phyloP scores from a whole-genome alignment of 1,284 basidiomycete genomes.

The Malassezia arunalokei region DNA sequence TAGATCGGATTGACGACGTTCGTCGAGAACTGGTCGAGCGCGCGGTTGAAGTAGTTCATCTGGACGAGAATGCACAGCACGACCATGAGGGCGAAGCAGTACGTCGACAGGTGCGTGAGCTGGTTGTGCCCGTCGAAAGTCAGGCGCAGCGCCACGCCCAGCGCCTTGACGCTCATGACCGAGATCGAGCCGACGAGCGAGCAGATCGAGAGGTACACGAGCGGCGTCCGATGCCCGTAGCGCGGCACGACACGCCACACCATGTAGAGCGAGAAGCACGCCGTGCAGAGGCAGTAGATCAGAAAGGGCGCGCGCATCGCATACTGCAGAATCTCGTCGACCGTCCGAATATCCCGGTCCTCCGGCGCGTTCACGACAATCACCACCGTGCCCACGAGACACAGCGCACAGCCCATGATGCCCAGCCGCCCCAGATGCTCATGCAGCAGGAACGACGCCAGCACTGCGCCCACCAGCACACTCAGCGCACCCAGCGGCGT shows the following conservation, averaged over 20 bases:
- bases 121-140: constrained; percentile 91
- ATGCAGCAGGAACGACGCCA: constrained; percentile 81
- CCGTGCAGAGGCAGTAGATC: constrained; percentile 80
- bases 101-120: constrained; percentile 84
- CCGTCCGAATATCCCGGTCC: constrained; percentile 83
- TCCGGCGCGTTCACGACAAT: constrained; percentile 94
- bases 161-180: constrained; percentile 90
- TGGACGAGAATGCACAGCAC: constrained; percentile 79
- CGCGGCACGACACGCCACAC: constrained; percentile 75
- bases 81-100: constrained; percentile 77
- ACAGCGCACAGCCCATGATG: constrained; percentile 78
- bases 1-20: constrained; percentile 99
- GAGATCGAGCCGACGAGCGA: constrained; percentile 70
- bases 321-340: constrained; percentile 83
- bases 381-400: constrained; percentile 77
- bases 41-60: constrained; percentile 99
- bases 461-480: constrained; percentile 66
- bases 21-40: constrained; percentile 88
- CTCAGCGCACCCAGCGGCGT: constrained; percentile 89
- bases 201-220: constrained; percentile 89
- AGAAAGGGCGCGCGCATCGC: constrained; percentile 63
- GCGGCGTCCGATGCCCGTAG: constrained; percentile 73
- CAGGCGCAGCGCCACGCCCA: constrained; percentile 89
- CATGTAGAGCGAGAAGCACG: constrained; percentile 64
- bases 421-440: constrained; percentile 91